Conservation (phyloP, 139 green algal genomes). For the Coelastrella sp. region DNA sequence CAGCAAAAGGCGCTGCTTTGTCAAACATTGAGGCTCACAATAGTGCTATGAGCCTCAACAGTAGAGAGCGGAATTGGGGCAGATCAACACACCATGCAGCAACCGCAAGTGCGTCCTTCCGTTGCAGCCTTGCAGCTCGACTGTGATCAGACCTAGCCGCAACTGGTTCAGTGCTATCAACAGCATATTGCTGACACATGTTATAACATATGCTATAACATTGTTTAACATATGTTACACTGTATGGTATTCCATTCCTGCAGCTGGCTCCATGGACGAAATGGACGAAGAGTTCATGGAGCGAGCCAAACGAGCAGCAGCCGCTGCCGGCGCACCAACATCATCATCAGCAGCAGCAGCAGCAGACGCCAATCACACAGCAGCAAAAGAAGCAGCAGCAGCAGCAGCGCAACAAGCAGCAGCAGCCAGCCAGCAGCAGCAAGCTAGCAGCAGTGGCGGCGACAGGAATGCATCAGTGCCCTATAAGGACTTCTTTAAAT, state of each 20-base stretch:
- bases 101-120: too few species aligned
- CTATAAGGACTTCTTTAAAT: slow-evolving; percentile 89
- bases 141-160: too few species aligned
- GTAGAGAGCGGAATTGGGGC: too few species aligned
- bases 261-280: slow-evolving; percentile 46
- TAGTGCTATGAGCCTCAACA: too few species aligned
- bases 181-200: neutral
- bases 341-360: slow-evolving; percentile 24
- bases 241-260: neutral
- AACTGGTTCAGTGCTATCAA: too few species aligned
- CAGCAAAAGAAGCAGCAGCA: neutral
- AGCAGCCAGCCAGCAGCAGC: slow-evolving; percentile 24
- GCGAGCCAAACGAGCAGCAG: slow-evolving; percentile 13
- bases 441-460: neutral
- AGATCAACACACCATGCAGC: too few species aligned
- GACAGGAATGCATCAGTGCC: slow-evolving; percentile 73
- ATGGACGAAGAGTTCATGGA: slow-evolving; percentile 30
- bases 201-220: neutral
- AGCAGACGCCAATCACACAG: neutral
- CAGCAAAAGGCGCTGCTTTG: too few species aligned
- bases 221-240: neutral
- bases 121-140: too few species aligned
- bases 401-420: slow-evolving; percentile 1
- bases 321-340: neutral
- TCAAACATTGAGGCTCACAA: too few species aligned